These are phyloP conservation scores for Nicotiana sylvestris DNA, from an alignment of 257 asterid species.

Conservation along the genomic window DNA sequence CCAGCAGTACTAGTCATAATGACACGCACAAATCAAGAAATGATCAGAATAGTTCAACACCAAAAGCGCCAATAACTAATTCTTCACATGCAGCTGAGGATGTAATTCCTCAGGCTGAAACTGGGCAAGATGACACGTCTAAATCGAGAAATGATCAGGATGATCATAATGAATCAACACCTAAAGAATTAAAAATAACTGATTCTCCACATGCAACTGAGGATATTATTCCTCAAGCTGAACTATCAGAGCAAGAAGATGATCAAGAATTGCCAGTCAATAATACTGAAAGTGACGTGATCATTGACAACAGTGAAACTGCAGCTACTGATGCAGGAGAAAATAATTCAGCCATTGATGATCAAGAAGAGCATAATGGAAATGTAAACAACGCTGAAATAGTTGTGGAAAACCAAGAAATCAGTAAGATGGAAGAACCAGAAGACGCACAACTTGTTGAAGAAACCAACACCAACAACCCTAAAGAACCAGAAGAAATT, in stretches of 20 bases:
- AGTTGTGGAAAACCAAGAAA: constrained; percentile 16
- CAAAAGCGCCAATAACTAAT: neutral
- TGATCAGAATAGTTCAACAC: neutral
- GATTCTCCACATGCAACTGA: constrained; percentile 4
- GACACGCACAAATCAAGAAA: neutral
- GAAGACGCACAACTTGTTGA: constrained; percentile 21
- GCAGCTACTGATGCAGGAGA: constrained; percentile 12
- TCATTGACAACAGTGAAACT: constrained; percentile 14
- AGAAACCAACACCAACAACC: constrained; percentile 17
- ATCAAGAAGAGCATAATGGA: constrained; percentile 14
- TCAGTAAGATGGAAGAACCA: constrained; percentile 20
- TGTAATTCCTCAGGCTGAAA: constrained; percentile 6
- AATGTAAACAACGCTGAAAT: constrained; percentile 15
- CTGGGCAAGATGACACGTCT: neutral
- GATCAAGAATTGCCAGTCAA: constrained; percentile 28
- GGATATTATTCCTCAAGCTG: constrained; percentile 23
- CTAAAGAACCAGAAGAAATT: constrained; percentile 5
- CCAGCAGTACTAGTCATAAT: neutral
- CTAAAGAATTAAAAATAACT: constrained; percentile 18
- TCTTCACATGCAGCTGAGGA: neutral
- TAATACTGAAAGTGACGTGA: constrained; percentile 11
- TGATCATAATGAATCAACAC: neutral
- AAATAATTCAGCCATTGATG: neutral
- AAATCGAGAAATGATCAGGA: neutral
- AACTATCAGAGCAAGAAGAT: constrained; percentile 29